Evolutionary conservation across 371 early-diverging fungal species (phyloP).

Genomic region (Mucor piriformis): DNA sequence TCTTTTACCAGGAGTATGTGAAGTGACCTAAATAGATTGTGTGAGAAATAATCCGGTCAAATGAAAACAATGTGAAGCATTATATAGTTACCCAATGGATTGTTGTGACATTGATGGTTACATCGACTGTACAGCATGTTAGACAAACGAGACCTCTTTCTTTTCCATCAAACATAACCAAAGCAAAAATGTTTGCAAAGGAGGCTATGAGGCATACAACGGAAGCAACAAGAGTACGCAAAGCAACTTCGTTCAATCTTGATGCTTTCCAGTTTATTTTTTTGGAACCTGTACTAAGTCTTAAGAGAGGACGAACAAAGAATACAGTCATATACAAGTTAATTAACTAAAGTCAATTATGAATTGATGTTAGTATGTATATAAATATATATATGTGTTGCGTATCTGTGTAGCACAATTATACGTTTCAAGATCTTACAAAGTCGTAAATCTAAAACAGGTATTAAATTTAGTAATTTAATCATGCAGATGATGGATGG

Average conservation of each 20-base stretch:
- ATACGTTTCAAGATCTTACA: conserved; percentile 26
- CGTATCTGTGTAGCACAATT: neutral
- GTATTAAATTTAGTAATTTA: neutral
- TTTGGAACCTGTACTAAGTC: conserved; percentile 15
- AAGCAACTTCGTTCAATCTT: conserved; percentile 50
- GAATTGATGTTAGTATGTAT: neutral
- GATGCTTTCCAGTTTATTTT: conserved; percentile 39
- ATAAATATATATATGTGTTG: neutral
- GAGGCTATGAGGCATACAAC: conserved; percentile 50
- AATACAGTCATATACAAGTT: conserved; percentile 52
- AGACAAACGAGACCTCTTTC: conserved; percentile 59
- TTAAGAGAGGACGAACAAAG: conserved; percentile 49
- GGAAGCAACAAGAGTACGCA: conserved; percentile 54
- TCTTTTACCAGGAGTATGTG: conserved; percentile 22
- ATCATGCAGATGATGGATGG: neutral
- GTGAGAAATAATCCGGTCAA: too few species aligned
- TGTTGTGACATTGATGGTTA: conserved; percentile 57
- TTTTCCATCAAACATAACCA: conserved; percentile 44
- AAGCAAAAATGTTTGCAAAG: conserved; percentile 50
- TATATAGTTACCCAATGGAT: conserved; percentile 54
- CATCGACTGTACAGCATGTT: conserved; percentile 59
- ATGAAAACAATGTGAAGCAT: neutral
- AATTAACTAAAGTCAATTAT: conserved; percentile 41
- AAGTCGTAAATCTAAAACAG: conserved; percentile 42
- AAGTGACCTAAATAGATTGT: conserved; percentile 18